phyloP scores from a whole-genome alignment of 768 basidiomycete genomes.

The Boletales sp. region DNA sequence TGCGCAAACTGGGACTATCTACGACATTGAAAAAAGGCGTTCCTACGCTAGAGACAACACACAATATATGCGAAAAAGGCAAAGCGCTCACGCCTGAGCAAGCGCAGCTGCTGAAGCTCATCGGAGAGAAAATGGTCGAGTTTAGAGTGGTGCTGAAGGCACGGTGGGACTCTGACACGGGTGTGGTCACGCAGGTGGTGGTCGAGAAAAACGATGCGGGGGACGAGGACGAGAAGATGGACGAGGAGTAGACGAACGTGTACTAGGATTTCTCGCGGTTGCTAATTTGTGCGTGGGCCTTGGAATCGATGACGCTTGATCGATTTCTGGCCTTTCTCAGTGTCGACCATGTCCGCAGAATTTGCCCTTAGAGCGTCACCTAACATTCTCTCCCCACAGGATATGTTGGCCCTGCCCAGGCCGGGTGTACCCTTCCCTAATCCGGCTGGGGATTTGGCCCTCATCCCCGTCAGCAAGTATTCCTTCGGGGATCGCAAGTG shows the following conservation, averaged over 20 bases:
- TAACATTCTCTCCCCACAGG: slow-evolving; percentile 65
- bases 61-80: slow-evolving; percentile 81
- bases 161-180: slow-evolving; percentile 69
- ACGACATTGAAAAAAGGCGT: slow-evolving; percentile 87
- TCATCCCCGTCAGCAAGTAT: slow-evolving; percentile 65
- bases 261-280: not conserved
- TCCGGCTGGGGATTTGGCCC: slow-evolving; percentile 59
- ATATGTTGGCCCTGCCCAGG: slow-evolving; percentile 66
- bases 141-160: slow-evolving; percentile 72
- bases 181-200: slow-evolving; percentile 59
- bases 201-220: slow-evolving; percentile 20
- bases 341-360: slow-evolving; percentile 31
- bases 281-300: slow-evolving; percentile 1
- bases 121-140: slow-evolving; percentile 84
- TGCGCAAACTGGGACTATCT: slow-evolving; percentile 85
- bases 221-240: slow-evolving; percentile 46
- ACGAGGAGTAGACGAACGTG: slow-evolving; percentile 38
- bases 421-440: slow-evolving; percentile 69
- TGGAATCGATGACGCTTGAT: slow-evolving; percentile 28
- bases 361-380: slow-evolving; percentile 59
- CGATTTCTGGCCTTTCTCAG: not conserved
- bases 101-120: slow-evolving; percentile 88
- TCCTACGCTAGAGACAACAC: slow-evolving; percentile 75
- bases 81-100: slow-evolving; percentile 80
- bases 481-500: slow-evolving; percentile 74